Percentiles rank a stretch among this genome's conserved stretches.
These are phyloP conservation scores for Rhizophora mangle DNA, from an alignment of 345 rosid species.

Conservation along the genomic window DNA sequence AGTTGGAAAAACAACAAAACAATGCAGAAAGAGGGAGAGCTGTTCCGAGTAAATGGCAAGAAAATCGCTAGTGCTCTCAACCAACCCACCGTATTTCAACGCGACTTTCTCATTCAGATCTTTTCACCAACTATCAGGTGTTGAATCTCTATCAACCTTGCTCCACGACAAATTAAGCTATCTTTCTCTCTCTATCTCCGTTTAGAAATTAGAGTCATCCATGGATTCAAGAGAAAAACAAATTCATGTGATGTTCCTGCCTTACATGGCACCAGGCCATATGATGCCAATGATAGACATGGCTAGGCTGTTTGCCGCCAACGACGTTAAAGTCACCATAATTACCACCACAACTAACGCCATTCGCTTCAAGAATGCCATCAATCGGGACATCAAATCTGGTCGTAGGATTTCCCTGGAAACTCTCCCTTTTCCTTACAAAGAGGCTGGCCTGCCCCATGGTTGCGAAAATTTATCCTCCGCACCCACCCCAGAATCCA, in stretches of 20 bases:
- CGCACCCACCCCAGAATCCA: constrained; percentile 23
- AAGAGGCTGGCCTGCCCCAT: constrained; percentile 29
- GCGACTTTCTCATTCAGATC: neutral
- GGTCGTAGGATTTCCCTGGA: constrained; percentile 25
- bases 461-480: constrained; percentile 30
- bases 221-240: constrained; percentile 23
- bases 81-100: too few relatives aligned
- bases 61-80: too few relatives aligned
- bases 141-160: too few relatives aligned
- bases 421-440: constrained; percentile 22
- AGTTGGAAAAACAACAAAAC: too few relatives aligned
- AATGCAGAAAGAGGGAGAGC: too few relatives aligned
- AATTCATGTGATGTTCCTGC: constrained; percentile 38
- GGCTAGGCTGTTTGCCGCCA: constrained; percentile 30
- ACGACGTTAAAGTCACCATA: constrained; percentile 25
- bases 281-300: constrained; percentile 41
- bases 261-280: constrained; percentile 43
- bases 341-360: constrained; percentile 30
- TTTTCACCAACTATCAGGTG: too few relatives aligned
- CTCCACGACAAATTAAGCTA: too few relatives aligned
- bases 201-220: neutral
- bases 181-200: too few relatives aligned
- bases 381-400: constrained; percentile 11
- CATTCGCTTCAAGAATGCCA: constrained; percentile 15
- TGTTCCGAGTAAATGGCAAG: too few relatives aligned